Conservation (phyloP, 331 rosid genomes). For the Telfairia occidentalis region DNA sequence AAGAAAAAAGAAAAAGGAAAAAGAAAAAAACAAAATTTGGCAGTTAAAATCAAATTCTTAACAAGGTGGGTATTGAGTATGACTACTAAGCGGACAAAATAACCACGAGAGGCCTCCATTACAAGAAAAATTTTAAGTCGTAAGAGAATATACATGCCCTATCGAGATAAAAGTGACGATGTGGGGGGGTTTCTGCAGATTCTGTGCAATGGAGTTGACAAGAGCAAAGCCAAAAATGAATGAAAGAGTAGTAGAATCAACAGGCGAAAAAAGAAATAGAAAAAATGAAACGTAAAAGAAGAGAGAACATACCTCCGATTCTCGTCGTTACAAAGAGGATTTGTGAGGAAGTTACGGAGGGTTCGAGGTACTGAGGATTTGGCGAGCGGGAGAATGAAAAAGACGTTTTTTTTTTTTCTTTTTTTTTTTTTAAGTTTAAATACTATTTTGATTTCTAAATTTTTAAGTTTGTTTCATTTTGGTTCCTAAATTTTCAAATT, state of each 20-base stretch:
- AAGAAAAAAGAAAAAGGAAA: no score
- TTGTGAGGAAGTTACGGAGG: slow-evolving; percentile 7
- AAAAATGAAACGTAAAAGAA: background rate
- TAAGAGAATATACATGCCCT: background rate
- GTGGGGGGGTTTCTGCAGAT: background rate
- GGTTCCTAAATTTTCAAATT: no score
- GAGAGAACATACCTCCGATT: background rate
- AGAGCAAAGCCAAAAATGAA: background rate
- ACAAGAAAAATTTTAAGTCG: background rate
- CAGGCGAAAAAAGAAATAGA: background rate
- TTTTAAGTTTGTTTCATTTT: no score
- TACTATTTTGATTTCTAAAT: no score
- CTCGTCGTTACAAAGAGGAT: background rate
- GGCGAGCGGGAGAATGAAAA: slow-evolving; percentile 8
- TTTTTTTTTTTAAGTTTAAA: no score
- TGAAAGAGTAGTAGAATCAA: background rate
- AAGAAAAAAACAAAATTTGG: background rate
- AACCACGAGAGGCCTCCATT: background rate
- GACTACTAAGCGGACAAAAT: background rate
- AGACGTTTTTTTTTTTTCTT: background rate
- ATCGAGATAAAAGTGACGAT: background rate
- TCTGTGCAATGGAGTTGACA: background rate
- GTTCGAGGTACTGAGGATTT: background rate
- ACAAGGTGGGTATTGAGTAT: background rate
- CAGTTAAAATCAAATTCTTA: background rate